Evolutionary conservation across 2,329 filamentous ascomycete genomes (phyloP).

Genomic region (Pezicula neosporulosa): DNA sequence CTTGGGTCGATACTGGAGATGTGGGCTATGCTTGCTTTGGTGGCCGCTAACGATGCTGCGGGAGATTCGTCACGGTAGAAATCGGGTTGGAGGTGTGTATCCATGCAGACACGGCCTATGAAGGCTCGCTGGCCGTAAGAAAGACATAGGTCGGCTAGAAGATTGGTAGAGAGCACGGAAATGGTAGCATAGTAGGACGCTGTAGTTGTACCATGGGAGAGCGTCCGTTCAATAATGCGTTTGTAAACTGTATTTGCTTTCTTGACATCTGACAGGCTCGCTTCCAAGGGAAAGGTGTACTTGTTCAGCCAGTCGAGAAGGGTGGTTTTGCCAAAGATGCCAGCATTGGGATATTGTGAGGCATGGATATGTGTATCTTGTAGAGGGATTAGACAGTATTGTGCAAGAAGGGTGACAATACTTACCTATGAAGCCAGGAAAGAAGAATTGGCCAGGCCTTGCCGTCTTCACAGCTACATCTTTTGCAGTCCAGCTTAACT

Average conservation of each 20-base stretch:
- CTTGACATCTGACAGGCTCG: conserved; percentile 61
- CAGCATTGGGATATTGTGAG: conserved; percentile 89
- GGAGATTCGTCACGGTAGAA: conserved; percentile 76
- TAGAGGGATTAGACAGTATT: conserved; percentile 16
- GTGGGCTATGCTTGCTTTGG: conserved; percentile 59
- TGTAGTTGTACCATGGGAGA: conserved; percentile 88
- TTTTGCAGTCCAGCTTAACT: conserved; percentile 28
- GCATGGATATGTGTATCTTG: conserved; percentile 94
- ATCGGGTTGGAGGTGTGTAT: conserved; percentile 64
- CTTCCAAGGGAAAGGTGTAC: conserved; percentile 93
- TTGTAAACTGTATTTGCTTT: conserved; percentile 72
- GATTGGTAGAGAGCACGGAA: conserved; percentile 83
- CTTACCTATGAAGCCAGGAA: conserved; percentile 75
- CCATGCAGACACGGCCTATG: conserved; percentile 95
- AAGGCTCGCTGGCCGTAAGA: conserved; percentile 80
- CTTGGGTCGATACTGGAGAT: conserved; percentile 64
- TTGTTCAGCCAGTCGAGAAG: conserved; percentile 90
- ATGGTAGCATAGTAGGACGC: conserved; percentile 94
- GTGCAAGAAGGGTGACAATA: background rate
- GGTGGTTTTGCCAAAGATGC: conserved; percentile 90
- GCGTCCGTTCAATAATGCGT: conserved; percentile 73
- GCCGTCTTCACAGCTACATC: conserved; percentile 14
- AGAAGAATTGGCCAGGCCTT: conserved; percentile 66
- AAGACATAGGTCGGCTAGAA: conserved; percentile 83
- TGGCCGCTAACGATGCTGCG: conserved; percentile 52